These are phyloP conservation scores for Macrotyloma uniflorum DNA, from an alignment of 306 rosid genomes.

Conservation along the genomic window DNA sequence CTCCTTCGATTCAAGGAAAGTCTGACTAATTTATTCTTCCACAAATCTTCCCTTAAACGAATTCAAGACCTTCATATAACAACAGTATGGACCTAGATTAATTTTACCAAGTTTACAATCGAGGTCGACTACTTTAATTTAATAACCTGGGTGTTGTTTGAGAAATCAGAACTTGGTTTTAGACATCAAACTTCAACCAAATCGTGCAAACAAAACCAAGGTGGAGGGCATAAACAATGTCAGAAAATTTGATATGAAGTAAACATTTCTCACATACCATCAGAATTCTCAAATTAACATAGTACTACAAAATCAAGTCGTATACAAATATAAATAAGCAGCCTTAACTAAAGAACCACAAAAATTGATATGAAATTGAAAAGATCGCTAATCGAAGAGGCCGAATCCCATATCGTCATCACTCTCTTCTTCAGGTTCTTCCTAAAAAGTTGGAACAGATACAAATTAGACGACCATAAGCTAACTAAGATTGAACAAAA, in stretches of 20 bases:
- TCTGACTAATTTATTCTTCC: no score
- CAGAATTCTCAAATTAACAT: neutral
- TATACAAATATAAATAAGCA: conserved; percentile 26
- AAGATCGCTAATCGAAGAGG: conserved; percentile 63
- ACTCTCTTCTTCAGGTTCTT: conserved; percentile 75
- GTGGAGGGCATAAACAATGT: neutral
- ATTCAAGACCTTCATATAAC: no score
- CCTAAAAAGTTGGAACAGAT: conserved; percentile 45
- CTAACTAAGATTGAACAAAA: neutral
- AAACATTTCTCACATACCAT: neutral
- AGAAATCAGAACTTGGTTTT: neutral
- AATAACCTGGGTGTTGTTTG: no score
- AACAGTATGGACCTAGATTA: no score
- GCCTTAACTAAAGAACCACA: conserved; percentile 5
- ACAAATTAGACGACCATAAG: conserved; percentile 9
- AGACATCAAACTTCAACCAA: neutral
- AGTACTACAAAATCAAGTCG: conserved; percentile 31
- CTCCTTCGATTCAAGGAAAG: no score
- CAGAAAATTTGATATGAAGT: neutral
- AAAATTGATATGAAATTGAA: conserved; percentile 25
- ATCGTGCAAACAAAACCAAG: neutral
- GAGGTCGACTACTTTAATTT: no score
- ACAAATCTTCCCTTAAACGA: no score
- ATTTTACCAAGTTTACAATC: no score
- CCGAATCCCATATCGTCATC: conserved; percentile 78